phyloP scores from a whole-genome alignment of 495 filamentous ascomycete species.

The Parathielavia hyrcaniae region DNA sequence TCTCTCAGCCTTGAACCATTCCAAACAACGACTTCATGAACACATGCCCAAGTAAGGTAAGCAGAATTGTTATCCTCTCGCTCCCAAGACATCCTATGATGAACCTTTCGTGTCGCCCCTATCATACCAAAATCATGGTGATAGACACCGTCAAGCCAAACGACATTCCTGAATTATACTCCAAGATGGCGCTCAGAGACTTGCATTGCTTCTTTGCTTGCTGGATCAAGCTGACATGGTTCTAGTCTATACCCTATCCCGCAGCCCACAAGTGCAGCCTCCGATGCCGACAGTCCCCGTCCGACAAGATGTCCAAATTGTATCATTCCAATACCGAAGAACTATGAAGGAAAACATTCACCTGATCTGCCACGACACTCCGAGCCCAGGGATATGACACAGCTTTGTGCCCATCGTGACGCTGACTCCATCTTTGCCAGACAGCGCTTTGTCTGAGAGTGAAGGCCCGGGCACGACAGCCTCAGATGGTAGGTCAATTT shows the following conservation, averaged over 20 bases:
- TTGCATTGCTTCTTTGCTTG: slow-evolving; percentile 1
- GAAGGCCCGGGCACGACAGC: not conserved
- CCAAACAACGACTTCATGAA: not conserved
- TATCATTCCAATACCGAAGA: slow-evolving; percentile 64
- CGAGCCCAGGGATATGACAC: not conserved
- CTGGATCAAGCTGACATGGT: slow-evolving; percentile 18
- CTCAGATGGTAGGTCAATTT: slow-evolving; percentile 24
- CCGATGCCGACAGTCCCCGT: not conserved
- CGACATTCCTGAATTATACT: slow-evolving; percentile 62
- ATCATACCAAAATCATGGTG: slow-evolving; percentile 78
- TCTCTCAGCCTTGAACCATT: not conserved
- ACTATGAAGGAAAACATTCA: slow-evolving; percentile 37
- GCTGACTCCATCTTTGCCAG: not conserved
- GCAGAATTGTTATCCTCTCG: slow-evolving; percentile 9
- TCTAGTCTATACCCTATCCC: slow-evolving; percentile 16
- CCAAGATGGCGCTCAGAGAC: slow-evolving; percentile 6
- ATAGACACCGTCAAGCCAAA: slow-evolving; percentile 90
- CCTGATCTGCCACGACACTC: slow-evolving; percentile 43
- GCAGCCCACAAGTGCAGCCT: not conserved
- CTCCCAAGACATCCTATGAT: slow-evolving; percentile 53
- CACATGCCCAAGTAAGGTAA: slow-evolving; percentile 28
- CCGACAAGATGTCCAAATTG: slow-evolving; percentile 51
- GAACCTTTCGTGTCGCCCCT: slow-evolving; percentile 83
- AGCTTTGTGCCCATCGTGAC: not conserved
- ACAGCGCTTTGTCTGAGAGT: not conserved